Evolutionary conservation across 1,284 basidiomycete species (phyloP).

Genomic region (Heliocybe sulcata): DNA sequence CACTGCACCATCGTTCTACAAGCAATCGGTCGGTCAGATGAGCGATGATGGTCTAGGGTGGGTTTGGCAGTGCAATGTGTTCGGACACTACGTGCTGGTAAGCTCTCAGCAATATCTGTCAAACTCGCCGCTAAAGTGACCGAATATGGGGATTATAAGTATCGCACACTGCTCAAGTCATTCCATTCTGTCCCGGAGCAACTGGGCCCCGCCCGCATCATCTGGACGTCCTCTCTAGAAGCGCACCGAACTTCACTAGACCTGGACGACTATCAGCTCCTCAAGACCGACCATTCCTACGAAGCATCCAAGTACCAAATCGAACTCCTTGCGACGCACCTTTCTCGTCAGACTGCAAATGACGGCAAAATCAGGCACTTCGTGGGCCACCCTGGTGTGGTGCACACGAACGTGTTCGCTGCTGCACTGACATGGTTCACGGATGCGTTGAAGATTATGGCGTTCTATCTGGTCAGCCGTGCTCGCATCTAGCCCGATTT

Average conservation of each 20-base stretch:
- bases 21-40: conserved; percentile 53
- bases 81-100: conserved; percentile 79
- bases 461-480: conserved; percentile 73
- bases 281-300: conserved; percentile 58
- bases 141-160: too few relatives aligned
- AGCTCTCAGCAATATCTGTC: conserved; percentile 28
- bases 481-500: conserved; percentile 1
- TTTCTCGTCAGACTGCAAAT: conserved; percentile 26
- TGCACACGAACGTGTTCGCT: conserved; percentile 56
- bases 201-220: conserved; percentile 45
- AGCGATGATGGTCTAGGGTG: conserved; percentile 71
- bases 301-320: conserved; percentile 76
- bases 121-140: too few relatives aligned
- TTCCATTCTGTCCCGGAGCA: conserved; percentile 30
- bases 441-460: conserved; percentile 44
- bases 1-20: conserved; percentile 54
- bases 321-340: conserved; percentile 57
- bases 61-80: conserved; percentile 84
- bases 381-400: conserved; percentile 69
- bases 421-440: conserved; percentile 42
- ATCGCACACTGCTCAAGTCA: conserved; percentile 45
- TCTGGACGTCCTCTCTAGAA: conserved; percentile 81
- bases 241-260: conserved; percentile 49
- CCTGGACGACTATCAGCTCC: conserved; percentile 67
- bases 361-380: conserved; percentile 46